phyloP scores from a whole-genome alignment of 768 basidiomycete species.

The Myochromella boudieri region DNA sequence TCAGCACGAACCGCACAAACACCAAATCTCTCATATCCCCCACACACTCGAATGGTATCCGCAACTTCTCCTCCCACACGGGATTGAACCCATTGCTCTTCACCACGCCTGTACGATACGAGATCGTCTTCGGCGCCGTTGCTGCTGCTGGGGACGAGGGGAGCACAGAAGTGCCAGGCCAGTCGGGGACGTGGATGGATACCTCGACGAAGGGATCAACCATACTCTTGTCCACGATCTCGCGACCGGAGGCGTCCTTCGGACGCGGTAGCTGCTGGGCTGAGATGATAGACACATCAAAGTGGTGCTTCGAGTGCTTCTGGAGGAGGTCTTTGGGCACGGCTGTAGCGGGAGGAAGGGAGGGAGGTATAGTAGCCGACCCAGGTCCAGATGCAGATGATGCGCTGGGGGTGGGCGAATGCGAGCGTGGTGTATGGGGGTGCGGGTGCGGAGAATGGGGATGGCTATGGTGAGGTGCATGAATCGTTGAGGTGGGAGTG shows the following conservation, averaged over 20 bases:
- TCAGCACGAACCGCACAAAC: slow-evolving; percentile 81
- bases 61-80: slow-evolving; percentile 74
- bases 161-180: slow-evolving; percentile 34
- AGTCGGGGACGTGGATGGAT: slow-evolving; percentile 76
- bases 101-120: slow-evolving; percentile 63
- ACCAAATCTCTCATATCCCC: slow-evolving; percentile 79
- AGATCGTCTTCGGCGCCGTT: slow-evolving; percentile 42
- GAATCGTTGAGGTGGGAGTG: too few relatives aligned
- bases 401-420: slow-evolving; percentile 5
- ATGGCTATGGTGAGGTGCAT: too few relatives aligned
- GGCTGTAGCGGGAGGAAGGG: not conserved
- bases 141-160: slow-evolving; percentile 2
- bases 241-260: slow-evolving; percentile 65
- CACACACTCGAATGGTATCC: slow-evolving; percentile 76
- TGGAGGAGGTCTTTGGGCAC: slow-evolving; percentile 58
- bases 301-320: slow-evolving; percentile 55
- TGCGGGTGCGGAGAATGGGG: not conserved
- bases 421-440: slow-evolving; percentile 5
- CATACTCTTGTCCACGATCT: slow-evolving; percentile 56
- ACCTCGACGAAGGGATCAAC: slow-evolving; percentile 71
- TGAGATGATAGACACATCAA: slow-evolving; percentile 54
- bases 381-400: not conserved
- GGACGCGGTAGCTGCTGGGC: slow-evolving; percentile 82
- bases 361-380: not conserved
- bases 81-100: slow-evolving; percentile 96